Evolutionary conservation across 228 moss, liverwort and hornwort genomes (phyloP), one percentile per base, ranked within the genome.

Genomic region (Sphagnum fallax): DNA sequence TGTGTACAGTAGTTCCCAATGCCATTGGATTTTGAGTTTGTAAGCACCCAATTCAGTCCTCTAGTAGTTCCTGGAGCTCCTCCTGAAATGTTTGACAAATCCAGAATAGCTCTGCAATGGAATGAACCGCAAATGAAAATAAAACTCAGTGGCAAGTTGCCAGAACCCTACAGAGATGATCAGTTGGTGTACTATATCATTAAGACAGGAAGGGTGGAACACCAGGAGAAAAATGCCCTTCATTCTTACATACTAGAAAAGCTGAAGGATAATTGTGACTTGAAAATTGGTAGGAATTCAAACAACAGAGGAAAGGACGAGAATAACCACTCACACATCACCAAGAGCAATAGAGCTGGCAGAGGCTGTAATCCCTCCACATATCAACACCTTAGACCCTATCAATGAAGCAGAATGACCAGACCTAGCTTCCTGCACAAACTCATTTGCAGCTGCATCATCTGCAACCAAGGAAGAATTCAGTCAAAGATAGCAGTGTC

Each of bases 51-150:
- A 8, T 70, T 75, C 32, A 78, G 71, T 65, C 77, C 83, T 60
- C 81, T 71, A 18, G 75, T 77, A 6, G 65, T 72, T 69, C 80
- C 79, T n/a, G 91, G 86, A 62, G 89, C 87, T 60, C 89, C 89
- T 60, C 77, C 72, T 4, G 13, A 71, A 50, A 86, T 73, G 50
- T 58, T 75, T 59, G 76, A 80, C 3, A 78, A 75, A 72, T 90
- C 87, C 49, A 79, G 70, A 16, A 73, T 72, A 13, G 80, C 82
- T 78, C 91, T 94, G 84, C 67, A 72, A 71, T n/a, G 51, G 49
- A 66, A 8, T 8, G 65, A 55, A 4, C 55, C 8, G 2, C 8
- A 1, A 55, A 55, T 8, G 55, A 55, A 8, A 55, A 55, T 1
- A 55, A 12, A 8, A 2, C 55, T 8, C 12, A 8, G 55, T 55